Evolutionary conservation across 257 asterid genomes (phyloP).

Genomic region (Nicotiana tomentosiformis): DNA sequence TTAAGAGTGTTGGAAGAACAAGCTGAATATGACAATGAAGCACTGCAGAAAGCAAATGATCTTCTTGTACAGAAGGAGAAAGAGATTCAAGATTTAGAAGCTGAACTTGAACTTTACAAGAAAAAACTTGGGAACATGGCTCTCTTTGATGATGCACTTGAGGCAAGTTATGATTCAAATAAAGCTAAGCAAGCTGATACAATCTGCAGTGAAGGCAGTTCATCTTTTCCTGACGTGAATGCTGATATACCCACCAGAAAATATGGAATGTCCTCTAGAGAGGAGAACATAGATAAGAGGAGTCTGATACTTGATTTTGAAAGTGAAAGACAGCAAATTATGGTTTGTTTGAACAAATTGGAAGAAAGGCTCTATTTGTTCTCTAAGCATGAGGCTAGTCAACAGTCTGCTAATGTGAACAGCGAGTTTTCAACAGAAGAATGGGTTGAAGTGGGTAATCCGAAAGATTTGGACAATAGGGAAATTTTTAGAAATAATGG

Average conservation of each 20-base stretch:
- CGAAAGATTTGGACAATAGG: constrained; percentile 1
- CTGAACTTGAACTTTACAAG: constrained; percentile 42
- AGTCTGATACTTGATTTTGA: constrained; percentile 22
- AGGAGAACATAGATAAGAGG: constrained; percentile 4
- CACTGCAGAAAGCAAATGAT: constrained; percentile 54
- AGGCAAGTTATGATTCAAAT: constrained; percentile 21
- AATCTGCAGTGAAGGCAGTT: constrained; percentile 1
- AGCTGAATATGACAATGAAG: constrained; percentile 76
- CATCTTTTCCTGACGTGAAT: neutral
- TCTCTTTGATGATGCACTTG: constrained; percentile 12
- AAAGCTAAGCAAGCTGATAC: constrained; percentile 13
- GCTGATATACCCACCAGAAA: constrained; percentile 8
- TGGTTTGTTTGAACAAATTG: constrained; percentile 30
- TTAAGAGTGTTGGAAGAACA: constrained; percentile 86
- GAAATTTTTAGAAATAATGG: constrained; percentile 18
- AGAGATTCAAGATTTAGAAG: constrained; percentile 42
- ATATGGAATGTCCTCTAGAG: constrained; percentile 9
- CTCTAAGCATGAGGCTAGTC: constrained; percentile 19
- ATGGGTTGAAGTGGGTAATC: constrained; percentile 10
- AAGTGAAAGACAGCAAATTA: constrained; percentile 37
- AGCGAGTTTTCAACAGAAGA: constrained; percentile 23
- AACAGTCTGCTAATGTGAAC: constrained; percentile 4
- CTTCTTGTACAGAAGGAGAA: constrained; percentile 56
- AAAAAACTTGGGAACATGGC: constrained; percentile 29
- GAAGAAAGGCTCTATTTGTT: constrained; percentile 35